These are phyloP conservation scores for Pugionium dolabratum DNA, from an alignment of 345 rosid genomes.

Conservation along the genomic window DNA sequence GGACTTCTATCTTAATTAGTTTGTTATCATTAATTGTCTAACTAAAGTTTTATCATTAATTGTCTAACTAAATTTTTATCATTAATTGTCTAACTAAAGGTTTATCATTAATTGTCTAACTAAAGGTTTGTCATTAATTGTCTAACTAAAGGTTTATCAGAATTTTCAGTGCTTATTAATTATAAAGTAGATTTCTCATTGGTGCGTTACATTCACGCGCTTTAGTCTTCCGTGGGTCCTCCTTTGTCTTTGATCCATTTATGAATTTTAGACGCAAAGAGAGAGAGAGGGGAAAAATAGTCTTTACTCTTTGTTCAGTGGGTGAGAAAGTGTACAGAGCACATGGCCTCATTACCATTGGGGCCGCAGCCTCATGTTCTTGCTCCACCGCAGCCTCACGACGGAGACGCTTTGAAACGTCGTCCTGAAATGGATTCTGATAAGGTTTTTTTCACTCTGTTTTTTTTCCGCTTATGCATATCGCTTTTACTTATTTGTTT, in stretches of 20 bases:
- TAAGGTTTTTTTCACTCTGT: constrained; percentile 38
- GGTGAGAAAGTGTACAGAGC: constrained; percentile 34
- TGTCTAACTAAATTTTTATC: too few species aligned
- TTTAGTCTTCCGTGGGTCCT: constrained; percentile 11
- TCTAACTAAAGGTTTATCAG: too few species aligned
- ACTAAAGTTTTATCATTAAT: background rate
- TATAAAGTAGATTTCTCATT: background rate
- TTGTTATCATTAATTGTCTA: constrained; percentile 12
- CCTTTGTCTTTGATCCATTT: constrained; percentile 24
- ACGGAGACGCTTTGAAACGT: constrained; percentile 44
- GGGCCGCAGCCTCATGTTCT: constrained; percentile 47
- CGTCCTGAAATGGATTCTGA: constrained; percentile 51
- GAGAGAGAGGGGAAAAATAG: background rate
- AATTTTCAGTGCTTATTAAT: background rate
- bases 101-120: too few species aligned
- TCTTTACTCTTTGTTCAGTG: constrained; percentile 23
- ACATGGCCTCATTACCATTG: constrained; percentile 56
- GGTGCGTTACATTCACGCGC: constrained; percentile 31
- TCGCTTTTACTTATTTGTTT: constrained; percentile 2
- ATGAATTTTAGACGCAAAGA: constrained; percentile 16
- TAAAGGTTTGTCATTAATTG: too few species aligned
- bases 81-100: too few species aligned
- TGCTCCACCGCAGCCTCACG: constrained; percentile 32
- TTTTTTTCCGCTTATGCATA: background rate
- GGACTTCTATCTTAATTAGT: background rate